phyloP scores from a whole-genome alignment of 83 land plant species.

The Diphasiastrum complanatum region DNA sequence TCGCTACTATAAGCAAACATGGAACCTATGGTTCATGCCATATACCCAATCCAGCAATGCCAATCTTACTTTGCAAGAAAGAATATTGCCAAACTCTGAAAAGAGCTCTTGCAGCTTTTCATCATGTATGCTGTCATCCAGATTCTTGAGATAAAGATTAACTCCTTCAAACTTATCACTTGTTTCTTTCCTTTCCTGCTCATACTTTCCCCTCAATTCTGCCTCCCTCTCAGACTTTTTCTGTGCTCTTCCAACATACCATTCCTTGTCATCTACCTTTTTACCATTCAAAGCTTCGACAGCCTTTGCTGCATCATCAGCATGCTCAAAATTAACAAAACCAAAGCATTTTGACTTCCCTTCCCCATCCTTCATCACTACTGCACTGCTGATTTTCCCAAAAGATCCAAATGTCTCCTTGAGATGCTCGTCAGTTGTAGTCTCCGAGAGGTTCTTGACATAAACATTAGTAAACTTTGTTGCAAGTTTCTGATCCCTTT shows the following conservation, averaged over 20 bases:
- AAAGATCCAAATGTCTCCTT: constrained; percentile 47
- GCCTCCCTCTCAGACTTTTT: constrained; percentile 65
- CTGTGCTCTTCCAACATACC: constrained; percentile 74
- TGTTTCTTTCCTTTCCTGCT: constrained; percentile 42
- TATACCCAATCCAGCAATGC: too few relatives aligned
- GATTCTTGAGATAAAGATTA: constrained; percentile 62
- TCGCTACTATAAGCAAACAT: background rate
- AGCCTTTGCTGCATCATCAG: constrained; percentile 65
- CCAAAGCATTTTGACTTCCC: constrained; percentile 83
- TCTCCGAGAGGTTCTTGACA: constrained; percentile 60
- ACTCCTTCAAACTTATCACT: constrained; percentile 48
- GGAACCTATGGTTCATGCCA: too few relatives aligned
- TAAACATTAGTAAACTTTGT: constrained; percentile 58
- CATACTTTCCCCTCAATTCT: constrained; percentile 46
- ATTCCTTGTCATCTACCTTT: constrained; percentile 57
- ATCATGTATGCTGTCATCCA: constrained; percentile 60
- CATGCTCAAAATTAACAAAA: constrained; percentile 69
- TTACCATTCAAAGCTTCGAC: constrained; percentile 60
- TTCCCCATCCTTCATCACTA: constrained; percentile 63
- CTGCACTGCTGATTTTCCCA: constrained; percentile 56
- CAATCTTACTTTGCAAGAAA: constrained; percentile 68
- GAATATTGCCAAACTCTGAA: constrained; percentile 51
- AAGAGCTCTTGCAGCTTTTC: constrained; percentile 61
- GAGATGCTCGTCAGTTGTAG: constrained; percentile 52
- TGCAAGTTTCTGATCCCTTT: constrained; percentile 36